Evolutionary conservation across 2,329 filamentous ascomycete genomes (phyloP).

Genomic region (Aphanoascus verrucosus): DNA sequence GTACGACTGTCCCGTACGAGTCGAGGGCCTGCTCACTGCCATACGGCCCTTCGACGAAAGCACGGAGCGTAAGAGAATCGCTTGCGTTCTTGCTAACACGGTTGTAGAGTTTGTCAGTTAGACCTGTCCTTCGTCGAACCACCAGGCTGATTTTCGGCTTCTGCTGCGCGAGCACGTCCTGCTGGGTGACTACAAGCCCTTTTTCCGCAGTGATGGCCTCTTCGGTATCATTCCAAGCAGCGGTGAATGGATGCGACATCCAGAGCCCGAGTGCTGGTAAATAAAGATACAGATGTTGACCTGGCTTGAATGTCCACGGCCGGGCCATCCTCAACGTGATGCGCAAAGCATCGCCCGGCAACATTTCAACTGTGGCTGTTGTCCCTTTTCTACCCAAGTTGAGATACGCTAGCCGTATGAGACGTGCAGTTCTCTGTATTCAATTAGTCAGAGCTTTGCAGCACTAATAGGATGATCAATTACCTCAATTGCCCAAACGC

Average conservation of each 20-base stretch:
- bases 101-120: constrained; percentile 72
- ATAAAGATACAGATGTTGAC: constrained; percentile 65
- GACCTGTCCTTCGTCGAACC: constrained; percentile 75
- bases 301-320: constrained; percentile 55
- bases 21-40: constrained; percentile 71
- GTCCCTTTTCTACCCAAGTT: constrained; percentile 53
- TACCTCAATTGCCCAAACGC: constrained; percentile 65
- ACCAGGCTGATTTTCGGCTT: constrained; percentile 64
- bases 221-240: constrained; percentile 59
- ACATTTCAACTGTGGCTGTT: constrained; percentile 54
- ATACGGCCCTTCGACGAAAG: constrained; percentile 83
- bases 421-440: constrained; percentile 45
- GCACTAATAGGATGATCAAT: constrained; percentile 1
- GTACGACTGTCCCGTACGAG: constrained; percentile 82
- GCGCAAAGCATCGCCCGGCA: constrained; percentile 59
- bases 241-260: constrained; percentile 69
- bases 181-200: constrained; percentile 36
- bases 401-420: constrained; percentile 53
- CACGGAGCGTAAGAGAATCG: constrained; percentile 52
- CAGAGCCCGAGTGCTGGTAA: constrained; percentile 55
- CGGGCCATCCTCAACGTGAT: constrained; percentile 61
- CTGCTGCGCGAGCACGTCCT: constrained; percentile 42
- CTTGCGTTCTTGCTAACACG: constrained; percentile 48
- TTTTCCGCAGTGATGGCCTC: constrained; percentile 35
- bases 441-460: constrained; percentile 13